Evolutionary conservation across 805 yeast genomes (phyloP).

Genomic region (Hanseniaspora nectarophila): DNA sequence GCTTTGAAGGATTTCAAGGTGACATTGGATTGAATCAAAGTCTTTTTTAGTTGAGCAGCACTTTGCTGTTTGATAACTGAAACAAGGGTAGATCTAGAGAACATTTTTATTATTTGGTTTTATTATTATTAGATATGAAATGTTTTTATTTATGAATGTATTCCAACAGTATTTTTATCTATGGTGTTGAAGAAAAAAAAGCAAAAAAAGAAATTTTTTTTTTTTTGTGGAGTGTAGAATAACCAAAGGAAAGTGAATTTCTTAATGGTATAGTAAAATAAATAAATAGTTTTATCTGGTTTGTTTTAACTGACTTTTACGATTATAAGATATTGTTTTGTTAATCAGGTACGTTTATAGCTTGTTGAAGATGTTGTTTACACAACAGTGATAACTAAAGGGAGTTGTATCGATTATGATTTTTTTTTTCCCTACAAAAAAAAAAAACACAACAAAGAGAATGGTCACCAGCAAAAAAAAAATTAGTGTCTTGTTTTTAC

Average conservation of each 20-base stretch:
- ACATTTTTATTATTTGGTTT: not conserved
- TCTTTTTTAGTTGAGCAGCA: slow-evolving; percentile 31
- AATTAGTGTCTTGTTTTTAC: too few species aligned
- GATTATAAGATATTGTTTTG: too few species aligned
- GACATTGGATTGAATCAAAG: slow-evolving; percentile 28
- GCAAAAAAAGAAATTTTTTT: too few species aligned
- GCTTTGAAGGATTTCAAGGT: slow-evolving; percentile 11
- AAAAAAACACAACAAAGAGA: not conserved
- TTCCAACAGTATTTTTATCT: not conserved
- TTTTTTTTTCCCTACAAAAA: too few species aligned
- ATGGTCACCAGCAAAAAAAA: not conserved
- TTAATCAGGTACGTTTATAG: too few species aligned
- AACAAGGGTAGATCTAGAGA: slow-evolving; percentile 8
- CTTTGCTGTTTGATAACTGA: not conserved
- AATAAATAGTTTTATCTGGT: not conserved
- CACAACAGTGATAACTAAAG: too few species aligned
- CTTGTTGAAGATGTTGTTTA: too few species aligned
- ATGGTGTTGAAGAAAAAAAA: too few species aligned
- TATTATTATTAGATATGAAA: not conserved
- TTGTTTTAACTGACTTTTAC: too few species aligned
- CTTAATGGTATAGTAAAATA: not conserved
- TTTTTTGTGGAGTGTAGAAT: not conserved
- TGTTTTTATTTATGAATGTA: not conserved
- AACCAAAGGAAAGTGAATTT: not conserved
- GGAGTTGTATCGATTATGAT: not conserved